Percentiles rank a stretch among this genome's conserved stretches.
Conservation (phyloP, 805 yeast species). For the Deakozyma indianensis region DNA sequence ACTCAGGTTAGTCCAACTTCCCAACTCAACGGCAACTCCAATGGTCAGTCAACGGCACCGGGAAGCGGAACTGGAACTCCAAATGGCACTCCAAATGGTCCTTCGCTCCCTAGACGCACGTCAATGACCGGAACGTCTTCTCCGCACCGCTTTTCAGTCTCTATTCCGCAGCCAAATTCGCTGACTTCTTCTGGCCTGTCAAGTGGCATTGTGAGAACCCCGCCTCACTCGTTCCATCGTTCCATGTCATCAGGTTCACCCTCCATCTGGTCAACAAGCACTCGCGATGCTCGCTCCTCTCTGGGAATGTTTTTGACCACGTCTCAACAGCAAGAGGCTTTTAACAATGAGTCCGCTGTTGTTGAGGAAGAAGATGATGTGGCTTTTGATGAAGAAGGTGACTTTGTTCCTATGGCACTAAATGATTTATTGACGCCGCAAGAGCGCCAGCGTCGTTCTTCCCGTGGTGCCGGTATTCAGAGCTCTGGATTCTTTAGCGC, state of each 20-base stretch:
- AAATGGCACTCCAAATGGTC: background rate
- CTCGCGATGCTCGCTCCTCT: slow-evolving; percentile 2
- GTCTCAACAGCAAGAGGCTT: slow-evolving; percentile 2
- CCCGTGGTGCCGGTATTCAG: slow-evolving; percentile 25
- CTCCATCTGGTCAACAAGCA: slow-evolving; percentile 8
- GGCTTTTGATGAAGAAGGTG: slow-evolving; percentile 47
- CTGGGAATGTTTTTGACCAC: slow-evolving; percentile 1
- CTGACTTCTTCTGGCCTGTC: background rate
- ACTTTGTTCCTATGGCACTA: slow-evolving; percentile 67
- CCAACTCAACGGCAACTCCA: background rate
- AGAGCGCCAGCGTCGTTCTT: slow-evolving; percentile 56
- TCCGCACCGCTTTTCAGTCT: slow-evolving; percentile 1
- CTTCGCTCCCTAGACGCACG: too few species aligned
- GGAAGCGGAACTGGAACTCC: background rate
- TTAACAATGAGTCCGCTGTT: slow-evolving; percentile 22
- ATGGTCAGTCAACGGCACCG: background rate
- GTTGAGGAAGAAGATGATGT: slow-evolving; percentile 30
- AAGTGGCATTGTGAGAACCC: background rate
- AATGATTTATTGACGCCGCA: slow-evolving; percentile 74
- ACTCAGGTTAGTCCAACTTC: too few species aligned
- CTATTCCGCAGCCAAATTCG: background rate
- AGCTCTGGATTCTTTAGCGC: background rate
- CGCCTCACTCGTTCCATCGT: slow-evolving; percentile 3
- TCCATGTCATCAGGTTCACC: slow-evolving; percentile 4
- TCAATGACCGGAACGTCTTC: background rate